Base-by-base conservation (phyloP, 192 early-diverging fungal genomes). In the Spizellomyces sp. region DNA sequence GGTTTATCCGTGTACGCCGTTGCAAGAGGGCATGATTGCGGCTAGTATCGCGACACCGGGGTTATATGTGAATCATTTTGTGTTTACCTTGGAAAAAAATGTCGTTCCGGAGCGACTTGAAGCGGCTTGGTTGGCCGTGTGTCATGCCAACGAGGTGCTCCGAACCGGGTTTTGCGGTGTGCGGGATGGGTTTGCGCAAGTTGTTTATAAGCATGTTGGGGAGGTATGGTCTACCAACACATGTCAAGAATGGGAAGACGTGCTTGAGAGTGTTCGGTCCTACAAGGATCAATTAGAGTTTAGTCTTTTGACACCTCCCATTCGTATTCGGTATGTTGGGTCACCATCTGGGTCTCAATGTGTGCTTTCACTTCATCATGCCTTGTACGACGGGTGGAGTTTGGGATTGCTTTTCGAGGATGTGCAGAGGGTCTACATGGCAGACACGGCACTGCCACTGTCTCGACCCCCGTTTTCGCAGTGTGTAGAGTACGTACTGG, bases 1-100 rank as follows among this genome's bases (percentile, higher is more conserved):
- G 46, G 27, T 70, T 9, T 76, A 48, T 27, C 75, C 75, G 45
- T 76, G 73, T 19, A 46, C 72, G 4, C 66, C 57, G 36, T 47
- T 75, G 54, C 75, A 76, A 76, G 48, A 66, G 42, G 75, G 36
- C 21, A 76, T 76, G 75, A 62, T 76, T 68, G 71, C 56, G 45
- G 46, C 73, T 7, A 67, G 7, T 42, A 17, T 47, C 27, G 15
- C 44, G 46, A n/a, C n/a, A 5, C 44, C n/a, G 0, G 64, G 43
- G 6, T 27, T 19, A 10, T 75, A 75, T 48, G 19, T 73, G 21
- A 54, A 74, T n/a, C 59, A 61, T 7, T 46, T 54, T 45, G 47
- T 56, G 41, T 75, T 70, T 8, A 6, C 19, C 19, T 44, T 71
- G 15, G 14, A 42, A 10, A 0, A 5, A 14, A 0, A 15, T 22